These are phyloP conservation scores for Trypanosoma brucei DNA, from an alignment of 208 protist genomes.

Conservation along the genomic window DNA sequence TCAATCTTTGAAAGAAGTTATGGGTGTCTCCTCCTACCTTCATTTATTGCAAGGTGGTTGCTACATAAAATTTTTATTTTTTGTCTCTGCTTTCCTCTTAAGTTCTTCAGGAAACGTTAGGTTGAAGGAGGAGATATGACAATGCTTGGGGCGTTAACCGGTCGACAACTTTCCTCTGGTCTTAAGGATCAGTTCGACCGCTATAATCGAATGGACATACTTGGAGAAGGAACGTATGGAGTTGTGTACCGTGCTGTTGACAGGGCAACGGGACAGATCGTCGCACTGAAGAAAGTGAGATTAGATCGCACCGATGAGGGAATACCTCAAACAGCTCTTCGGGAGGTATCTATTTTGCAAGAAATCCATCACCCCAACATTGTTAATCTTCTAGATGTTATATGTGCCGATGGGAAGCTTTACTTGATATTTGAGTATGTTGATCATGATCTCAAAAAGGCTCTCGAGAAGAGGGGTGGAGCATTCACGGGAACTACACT, in stretches of 20 bases:
- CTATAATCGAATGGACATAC: conserved; percentile 84
- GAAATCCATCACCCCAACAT: conserved; percentile 97
- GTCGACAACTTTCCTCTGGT: conserved; percentile 30
- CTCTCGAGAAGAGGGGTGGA: conserved; percentile 84
- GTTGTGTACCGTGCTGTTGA: conserved; percentile 90
- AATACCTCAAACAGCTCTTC: conserved; percentile 95
- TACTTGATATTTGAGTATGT: conserved; percentile 92
- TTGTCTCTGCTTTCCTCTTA: no score
- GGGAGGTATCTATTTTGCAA: conserved; percentile 97
- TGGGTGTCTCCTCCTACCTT: no score
- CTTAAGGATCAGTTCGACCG: conserved; percentile 70
- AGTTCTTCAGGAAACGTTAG: no score
- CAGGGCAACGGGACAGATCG: conserved; percentile 71
- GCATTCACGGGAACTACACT: conserved; percentile 68
- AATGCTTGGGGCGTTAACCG: conserved; percentile 26
- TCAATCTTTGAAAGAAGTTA: conserved; percentile 2
- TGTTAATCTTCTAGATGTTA: conserved; percentile 90
- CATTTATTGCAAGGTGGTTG: no score
- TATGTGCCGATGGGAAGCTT: conserved; percentile 85
- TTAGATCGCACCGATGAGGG: conserved; percentile 97
- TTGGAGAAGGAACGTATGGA: conserved; percentile 92
- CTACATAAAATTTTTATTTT: no score
- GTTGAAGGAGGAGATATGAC: conserved; percentile 34
- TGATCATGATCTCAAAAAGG: conserved; percentile 96
- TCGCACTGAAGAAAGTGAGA: conserved; percentile 98